Conservation (phyloP, 768 basidiomycete genomes). For the Lyophyllum atratum region DNA sequence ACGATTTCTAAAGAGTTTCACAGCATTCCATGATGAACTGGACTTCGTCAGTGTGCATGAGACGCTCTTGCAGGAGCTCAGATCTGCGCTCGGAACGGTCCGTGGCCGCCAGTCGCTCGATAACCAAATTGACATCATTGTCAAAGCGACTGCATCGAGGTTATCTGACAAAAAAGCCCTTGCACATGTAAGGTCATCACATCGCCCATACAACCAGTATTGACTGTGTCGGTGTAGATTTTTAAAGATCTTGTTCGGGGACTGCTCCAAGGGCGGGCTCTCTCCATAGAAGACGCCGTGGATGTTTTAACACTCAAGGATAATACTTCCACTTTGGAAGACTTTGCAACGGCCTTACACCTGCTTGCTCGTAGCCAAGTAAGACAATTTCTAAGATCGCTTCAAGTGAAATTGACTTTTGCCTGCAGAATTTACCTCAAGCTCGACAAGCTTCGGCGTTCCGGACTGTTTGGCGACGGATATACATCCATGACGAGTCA, state of each 20-base stretch:
- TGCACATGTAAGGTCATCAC: constrained; percentile 39
- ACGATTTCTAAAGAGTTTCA: constrained; percentile 5
- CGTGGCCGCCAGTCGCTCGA: constrained; percentile 70
- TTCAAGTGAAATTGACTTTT: neutral
- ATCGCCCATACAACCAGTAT: neutral
- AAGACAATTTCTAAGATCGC: constrained; percentile 17
- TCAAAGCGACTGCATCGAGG: constrained; percentile 52
- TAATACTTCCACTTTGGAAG: constrained; percentile 57
- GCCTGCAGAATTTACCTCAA: constrained; percentile 63
- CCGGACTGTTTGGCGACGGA: constrained; percentile 81
- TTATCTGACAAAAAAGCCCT: constrained; percentile 53
- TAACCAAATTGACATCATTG: constrained; percentile 63
- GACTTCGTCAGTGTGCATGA: constrained; percentile 89
- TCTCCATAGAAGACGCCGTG: constrained; percentile 78
- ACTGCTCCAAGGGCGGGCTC: constrained; percentile 71
- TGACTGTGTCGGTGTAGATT: constrained; percentile 39
- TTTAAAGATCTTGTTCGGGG: constrained; percentile 71
- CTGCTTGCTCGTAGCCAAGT: constrained; percentile 61
- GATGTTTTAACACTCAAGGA: constrained; percentile 89
- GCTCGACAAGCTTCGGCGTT: constrained; percentile 69
- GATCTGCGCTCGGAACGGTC: constrained; percentile 41
- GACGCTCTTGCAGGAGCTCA: constrained; percentile 64
- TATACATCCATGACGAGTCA: constrained; percentile 89
- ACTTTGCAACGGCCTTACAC: constrained; percentile 71
- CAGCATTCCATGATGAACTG: constrained; percentile 84